These are phyloP conservation scores for Fusarium solani-melongenae DNA, from an alignment of 2,329 filamentous ascomycete species.

Conservation along the genomic window DNA sequence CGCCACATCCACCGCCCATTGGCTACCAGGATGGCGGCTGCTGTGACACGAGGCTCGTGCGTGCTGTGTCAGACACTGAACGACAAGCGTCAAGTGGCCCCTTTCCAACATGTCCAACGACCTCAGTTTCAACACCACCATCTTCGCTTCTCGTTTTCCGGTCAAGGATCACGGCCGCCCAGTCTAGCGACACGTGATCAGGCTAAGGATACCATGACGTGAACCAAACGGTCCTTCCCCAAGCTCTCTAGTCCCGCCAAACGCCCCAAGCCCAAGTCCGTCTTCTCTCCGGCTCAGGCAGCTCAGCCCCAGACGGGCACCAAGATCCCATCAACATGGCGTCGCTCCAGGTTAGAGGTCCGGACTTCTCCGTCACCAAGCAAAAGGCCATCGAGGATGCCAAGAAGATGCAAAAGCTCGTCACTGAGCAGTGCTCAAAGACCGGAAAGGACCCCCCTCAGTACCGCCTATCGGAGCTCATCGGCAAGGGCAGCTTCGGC, in stretches of 20 bases:
- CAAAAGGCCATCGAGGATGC: conserved; percentile 76
- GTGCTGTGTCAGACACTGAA: conserved; percentile 13
- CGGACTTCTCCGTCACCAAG: conserved; percentile 60
- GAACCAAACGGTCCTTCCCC: conserved; percentile 16
- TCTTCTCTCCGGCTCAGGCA: conserved; percentile 12
- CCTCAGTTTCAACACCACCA: conserved; percentile 26
- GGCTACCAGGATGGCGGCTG: conserved; percentile 12
- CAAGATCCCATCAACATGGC: conserved; percentile 47
- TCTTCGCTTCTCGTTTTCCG: neutral
- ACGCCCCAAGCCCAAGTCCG: neutral
- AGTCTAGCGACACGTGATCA: conserved; percentile 2
- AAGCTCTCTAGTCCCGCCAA: conserved; percentile 18
- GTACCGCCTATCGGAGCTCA: conserved; percentile 77
- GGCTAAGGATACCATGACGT: conserved; percentile 32
- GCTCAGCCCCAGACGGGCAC: conserved; percentile 14
- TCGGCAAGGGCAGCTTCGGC: conserved; percentile 80
- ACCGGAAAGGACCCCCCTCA: conserved; percentile 69
- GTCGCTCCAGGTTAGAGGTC: conserved; percentile 55
- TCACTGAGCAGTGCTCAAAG: conserved; percentile 71
- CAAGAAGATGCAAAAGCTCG: conserved; percentile 73
- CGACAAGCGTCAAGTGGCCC: conserved; percentile 29
- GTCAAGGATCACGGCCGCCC: conserved; percentile 8
- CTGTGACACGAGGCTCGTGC: conserved; percentile 5
- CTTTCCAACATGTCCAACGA: conserved; percentile 28
- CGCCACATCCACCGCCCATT: conserved; percentile 34